A percentile compares a stretch with the other conserved stretches of the same genome.
phyloP scores from a whole-genome alignment of 805 yeast genomes.

The Candida nanaspora region DNA sequence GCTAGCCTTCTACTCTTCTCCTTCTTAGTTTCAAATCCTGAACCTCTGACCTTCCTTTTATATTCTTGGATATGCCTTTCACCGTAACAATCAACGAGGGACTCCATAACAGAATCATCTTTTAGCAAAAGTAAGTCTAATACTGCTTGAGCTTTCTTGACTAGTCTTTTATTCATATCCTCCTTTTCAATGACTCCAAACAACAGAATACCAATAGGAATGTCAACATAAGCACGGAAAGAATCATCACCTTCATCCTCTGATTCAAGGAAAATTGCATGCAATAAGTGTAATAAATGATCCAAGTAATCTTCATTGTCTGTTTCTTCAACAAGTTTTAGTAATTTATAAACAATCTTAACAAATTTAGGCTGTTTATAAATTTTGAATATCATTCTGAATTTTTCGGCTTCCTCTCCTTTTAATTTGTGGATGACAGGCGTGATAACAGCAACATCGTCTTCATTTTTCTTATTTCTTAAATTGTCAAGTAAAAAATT shows the following conservation, averaged over 20 bases:
- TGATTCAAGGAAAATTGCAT: conserved; percentile 44
- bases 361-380: conserved; percentile 47
- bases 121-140: conserved; percentile 43
- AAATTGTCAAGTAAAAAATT: conserved; percentile 37
- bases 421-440: conserved; percentile 35
- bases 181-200: conserved; percentile 41
- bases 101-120: conserved; percentile 42
- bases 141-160: conserved; percentile 50
- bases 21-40: conserved; percentile 44
- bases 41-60: conserved; percentile 37
- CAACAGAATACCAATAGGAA: conserved; percentile 52
- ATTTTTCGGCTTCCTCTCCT: conserved; percentile 14
- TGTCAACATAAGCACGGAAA: conserved; percentile 31
- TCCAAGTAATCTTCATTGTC: conserved; percentile 49
- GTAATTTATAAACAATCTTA: conserved; percentile 48
- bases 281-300: conserved; percentile 59
- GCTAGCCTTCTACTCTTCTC: conserved; percentile 54
- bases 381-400: conserved; percentile 40
- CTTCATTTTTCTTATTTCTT: conserved; percentile 29
- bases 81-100: conserved; percentile 53
- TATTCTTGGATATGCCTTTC: conserved; percentile 41
- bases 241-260: conserved; percentile 22
- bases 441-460: conserved; percentile 32
- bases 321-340: conserved; percentile 43
- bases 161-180: conserved; percentile 39